A percentile compares a stretch with the other conserved stretches of the same genome.
Conservation (phyloP, 2,329 filamentous ascomycete genomes). For the Diaporthe vaccinii region DNA sequence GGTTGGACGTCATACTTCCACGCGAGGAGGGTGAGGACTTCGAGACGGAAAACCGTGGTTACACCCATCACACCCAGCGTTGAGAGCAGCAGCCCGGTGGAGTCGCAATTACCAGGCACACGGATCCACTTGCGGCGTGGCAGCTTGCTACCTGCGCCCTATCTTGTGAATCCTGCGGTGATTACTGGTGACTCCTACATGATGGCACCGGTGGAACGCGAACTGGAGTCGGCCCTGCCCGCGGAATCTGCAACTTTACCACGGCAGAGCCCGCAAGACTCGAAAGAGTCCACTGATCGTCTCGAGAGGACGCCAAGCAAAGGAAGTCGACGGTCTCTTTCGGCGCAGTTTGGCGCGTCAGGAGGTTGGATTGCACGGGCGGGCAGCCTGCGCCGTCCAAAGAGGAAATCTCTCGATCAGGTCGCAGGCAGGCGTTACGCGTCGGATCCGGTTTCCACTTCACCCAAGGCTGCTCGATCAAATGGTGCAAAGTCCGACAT, state of each 20-base stretch:
- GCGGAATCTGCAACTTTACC: conserved; percentile 27
- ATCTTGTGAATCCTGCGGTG: conserved; percentile 53
- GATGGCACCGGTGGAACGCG: conserved; percentile 34
- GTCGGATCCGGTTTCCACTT: conserved; percentile 63
- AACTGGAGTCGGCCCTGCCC: conserved; percentile 34
- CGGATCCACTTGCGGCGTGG: conserved; percentile 46
- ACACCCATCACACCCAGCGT: conserved; percentile 33
- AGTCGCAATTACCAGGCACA: conserved; percentile 50
- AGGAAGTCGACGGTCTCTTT: conserved; percentile 66
- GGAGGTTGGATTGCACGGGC: conserved; percentile 69
- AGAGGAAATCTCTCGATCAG: conserved; percentile 60
- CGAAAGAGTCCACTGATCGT: conserved; percentile 43
- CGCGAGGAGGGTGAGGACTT: conserved; percentile 51
- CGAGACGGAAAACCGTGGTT: conserved; percentile 45
- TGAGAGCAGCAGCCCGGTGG: conserved; percentile 52
- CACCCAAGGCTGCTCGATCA: conserved; percentile 45
- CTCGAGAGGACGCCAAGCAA: conserved; percentile 59
- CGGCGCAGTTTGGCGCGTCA: conserved; percentile 71
- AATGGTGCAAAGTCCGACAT: conserved; percentile 45
- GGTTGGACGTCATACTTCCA: conserved; percentile 73
- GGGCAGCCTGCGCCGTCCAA: conserved; percentile 69
- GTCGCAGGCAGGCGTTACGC: conserved; percentile 64
- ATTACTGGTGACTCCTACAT: conserved; percentile 41
- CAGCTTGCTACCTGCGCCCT: conserved; percentile 47
- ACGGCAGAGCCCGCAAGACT: conserved; percentile 29